Evolutionary conservation across 148 eudicot species (phyloP).

Genomic region (Vaccinium myrtillus): DNA sequence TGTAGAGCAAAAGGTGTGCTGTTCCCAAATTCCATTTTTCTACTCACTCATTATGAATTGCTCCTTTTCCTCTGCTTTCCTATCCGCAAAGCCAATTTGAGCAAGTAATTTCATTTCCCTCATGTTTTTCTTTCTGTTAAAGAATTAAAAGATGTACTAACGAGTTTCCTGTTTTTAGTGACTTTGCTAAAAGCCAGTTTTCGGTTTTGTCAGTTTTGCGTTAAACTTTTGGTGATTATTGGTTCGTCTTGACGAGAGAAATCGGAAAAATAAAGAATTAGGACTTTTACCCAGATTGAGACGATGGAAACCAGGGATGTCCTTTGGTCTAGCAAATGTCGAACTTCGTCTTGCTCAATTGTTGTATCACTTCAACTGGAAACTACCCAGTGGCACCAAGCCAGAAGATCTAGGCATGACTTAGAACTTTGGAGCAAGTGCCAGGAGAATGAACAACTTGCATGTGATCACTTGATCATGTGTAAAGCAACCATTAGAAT

Average conservation of each 20-base stretch:
- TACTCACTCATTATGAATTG: neutral
- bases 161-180: no score
- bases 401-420: conserved; percentile 27
- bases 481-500: no score
- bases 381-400: conserved; percentile 12
- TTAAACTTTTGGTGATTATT: no score
- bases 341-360: conserved; percentile 29
- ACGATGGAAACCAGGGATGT: neutral
- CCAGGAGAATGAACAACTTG: conserved; percentile 5
- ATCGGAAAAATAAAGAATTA: no score
- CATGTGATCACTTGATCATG: no score
- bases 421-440: conserved; percentile 15
- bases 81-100: neutral
- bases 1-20: neutral
- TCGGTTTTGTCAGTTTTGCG: no score
- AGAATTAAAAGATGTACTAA: no score
- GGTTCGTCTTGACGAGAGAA: no score
- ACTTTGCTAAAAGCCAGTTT: no score
- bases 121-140: no score
- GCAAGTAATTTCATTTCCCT: no score
- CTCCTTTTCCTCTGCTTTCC: neutral
- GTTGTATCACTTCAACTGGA: conserved; percentile 34
- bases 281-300: no score
- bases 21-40: neutral
- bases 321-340: conserved; percentile 27